A percentile compares a stretch with the other conserved stretches of the same genome.
phyloP scores from a whole-genome alignment of 331 rosid genomes.

The Cydonia oblonga region DNA sequence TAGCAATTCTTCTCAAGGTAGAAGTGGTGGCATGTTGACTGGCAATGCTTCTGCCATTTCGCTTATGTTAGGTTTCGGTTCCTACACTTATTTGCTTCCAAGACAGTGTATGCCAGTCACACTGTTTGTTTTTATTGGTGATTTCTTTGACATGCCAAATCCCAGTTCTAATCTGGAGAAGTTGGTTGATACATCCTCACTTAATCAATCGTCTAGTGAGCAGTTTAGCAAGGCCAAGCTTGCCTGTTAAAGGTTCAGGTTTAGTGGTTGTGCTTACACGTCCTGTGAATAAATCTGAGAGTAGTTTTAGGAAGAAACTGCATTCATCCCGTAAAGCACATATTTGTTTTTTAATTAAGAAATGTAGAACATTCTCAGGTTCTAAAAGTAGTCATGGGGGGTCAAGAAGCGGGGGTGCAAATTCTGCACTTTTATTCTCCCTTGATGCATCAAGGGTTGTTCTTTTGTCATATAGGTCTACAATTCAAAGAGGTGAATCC shows the following conservation, averaged over 20 bases:
- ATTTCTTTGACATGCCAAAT: conserved; percentile 45
- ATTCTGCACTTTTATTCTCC: conserved; percentile 63
- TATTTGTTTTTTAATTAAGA: conserved; percentile 72
- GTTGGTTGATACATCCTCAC: conserved; percentile 36
- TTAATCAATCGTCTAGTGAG: conserved; percentile 46
- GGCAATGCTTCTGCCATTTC: conserved; percentile 59
- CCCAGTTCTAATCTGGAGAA: conserved; percentile 53
- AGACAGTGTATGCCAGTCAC: conserved; percentile 90
- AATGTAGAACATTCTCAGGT: conserved; percentile 60
- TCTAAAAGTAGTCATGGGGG: conserved; percentile 58
- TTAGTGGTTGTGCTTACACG: conserved; percentile 85
- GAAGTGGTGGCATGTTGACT: conserved; percentile 48
- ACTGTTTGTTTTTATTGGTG: conserved; percentile 68
- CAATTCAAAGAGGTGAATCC: conserved; percentile 57
- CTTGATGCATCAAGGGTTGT: conserved; percentile 88
- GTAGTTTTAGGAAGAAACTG: conserved; percentile 68
- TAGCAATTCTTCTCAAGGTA: conserved; percentile 57
- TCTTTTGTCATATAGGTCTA: conserved; percentile 50
- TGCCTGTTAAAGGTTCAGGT: conserved; percentile 65
- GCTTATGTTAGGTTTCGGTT: conserved; percentile 83
- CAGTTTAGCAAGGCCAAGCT: conserved; percentile 37
- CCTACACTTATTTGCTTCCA: conserved; percentile 82
- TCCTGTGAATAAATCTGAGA: conserved; percentile 69
- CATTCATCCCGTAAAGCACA: conserved; percentile 85
- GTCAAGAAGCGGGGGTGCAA: conserved; percentile 43